Evolutionary conservation across 441 rosid species (phyloP), one percentile per base, ranked within the genome.

Genomic region (Syzygium malaccense): DNA sequence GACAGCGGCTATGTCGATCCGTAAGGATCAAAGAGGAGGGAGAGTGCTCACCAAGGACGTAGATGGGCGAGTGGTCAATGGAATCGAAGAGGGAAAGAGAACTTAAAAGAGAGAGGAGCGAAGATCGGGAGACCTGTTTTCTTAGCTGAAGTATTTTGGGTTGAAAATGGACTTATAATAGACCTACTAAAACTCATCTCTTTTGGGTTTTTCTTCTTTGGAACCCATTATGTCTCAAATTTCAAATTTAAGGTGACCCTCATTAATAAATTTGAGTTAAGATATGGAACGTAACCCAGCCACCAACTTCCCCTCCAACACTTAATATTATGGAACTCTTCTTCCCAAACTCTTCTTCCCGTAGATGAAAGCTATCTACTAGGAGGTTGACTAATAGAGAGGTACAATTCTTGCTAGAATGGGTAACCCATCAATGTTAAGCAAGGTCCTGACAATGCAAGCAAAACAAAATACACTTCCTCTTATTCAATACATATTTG

Each of bases 201-300:
- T 62, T 32, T 62, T 62, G 33, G 71, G 71, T 33, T 62, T 62
- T 30, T 62, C 18, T 14, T n/a, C 55, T 54, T 62, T n/a, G 19
- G 19, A 62, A 62, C 10, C 37, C 37, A 62, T 62, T 17, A n/a
- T n/a, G 33, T 14, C 32, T 7, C 71, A 62, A 7, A n/a, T 62
- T n/a, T 62, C 8, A 62, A 62, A 62, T n/a, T 7, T 62, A 62
- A 30, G 71, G 71, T 14, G 19, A n/a, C 33, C 33, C 33, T n/a
- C 14, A 60, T n/a, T 7, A 14, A 62, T n/a, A n/a, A n/a, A 62
- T 62, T 62, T 62, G 33, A 62, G 20, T 62, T 62, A 32, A 14
- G 37, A n/a, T 62, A 62, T n/a, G 5, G 2, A n/a, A n/a, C 30
- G 19, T 62, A n/a, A n/a, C 0, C 10, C 5, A 2, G 14, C 17